phyloP scores from a whole-genome alignment of 1,284 basidiomycete species.

The Cutaneotrichosporon spelunceum region DNA sequence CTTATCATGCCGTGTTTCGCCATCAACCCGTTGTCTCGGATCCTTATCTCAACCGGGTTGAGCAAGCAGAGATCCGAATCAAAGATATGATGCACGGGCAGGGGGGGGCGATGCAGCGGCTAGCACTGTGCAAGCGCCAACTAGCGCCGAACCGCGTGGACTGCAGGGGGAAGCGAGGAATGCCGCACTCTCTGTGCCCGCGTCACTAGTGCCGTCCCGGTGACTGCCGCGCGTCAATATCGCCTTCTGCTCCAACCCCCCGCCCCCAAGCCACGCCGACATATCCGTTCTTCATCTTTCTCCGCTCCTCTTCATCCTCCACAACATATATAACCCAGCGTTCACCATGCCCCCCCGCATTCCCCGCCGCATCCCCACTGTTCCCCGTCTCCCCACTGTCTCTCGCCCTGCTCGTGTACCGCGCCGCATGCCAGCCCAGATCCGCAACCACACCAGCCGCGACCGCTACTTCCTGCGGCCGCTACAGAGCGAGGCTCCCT shows the following conservation, averaged over 20 bases:
- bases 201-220: neutral
- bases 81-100: no score
- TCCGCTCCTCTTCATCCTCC: neutral
- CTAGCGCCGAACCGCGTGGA: neutral
- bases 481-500: slow-evolving; percentile 12
- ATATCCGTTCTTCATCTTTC: neutral
- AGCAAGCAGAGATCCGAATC: no score
- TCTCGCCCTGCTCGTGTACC: neutral
- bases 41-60: neutral
- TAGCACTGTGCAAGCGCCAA: neutral
- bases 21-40: no score
- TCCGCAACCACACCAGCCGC: slow-evolving; percentile 18
- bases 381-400: neutral
- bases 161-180: neutral
- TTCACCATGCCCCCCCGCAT: slow-evolving; percentile 3
- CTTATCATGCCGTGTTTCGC: no score
- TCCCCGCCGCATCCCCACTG: neutral
- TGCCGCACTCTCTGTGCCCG: neutral
- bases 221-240: neutral
- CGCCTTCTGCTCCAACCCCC: neutral
- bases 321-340: neutral
- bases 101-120: no score
- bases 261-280: neutral
- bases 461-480: slow-evolving; percentile 24
- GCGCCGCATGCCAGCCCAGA: neutral